Percentiles rank a stretch among this genome's conserved stretches.
Conservation (phyloP, 768 basidiomycete genomes). For the Clavaria fumosa region DNA sequence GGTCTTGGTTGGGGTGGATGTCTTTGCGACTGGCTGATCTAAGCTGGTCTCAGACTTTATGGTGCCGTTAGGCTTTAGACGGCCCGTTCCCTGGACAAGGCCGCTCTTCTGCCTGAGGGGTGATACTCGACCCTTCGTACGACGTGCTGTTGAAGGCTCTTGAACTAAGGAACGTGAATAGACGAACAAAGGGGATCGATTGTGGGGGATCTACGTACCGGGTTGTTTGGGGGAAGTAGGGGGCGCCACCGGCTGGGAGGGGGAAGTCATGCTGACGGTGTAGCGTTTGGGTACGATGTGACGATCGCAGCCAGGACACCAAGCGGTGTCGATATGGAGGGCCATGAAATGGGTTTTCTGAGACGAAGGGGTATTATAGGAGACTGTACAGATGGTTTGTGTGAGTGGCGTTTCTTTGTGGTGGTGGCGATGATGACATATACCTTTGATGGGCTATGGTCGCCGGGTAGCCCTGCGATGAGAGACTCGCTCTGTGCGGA, state of each 20-base stretch:
- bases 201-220: conserved; percentile 19
- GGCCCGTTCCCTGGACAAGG: conserved; percentile 51
- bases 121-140: conserved; percentile 18
- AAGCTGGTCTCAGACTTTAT: conserved; percentile 25
- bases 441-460: no score
- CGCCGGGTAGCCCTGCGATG: no score
- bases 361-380: conserved; percentile 1
- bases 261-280: conserved; percentile 28
- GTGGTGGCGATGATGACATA: no score
- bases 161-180: conserved; percentile 10
- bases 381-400: no score
- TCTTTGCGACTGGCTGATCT: no score
- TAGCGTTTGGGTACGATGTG: conserved; percentile 70
- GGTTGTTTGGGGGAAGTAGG: conserved; percentile 23
- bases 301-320: conserved; percentile 69
- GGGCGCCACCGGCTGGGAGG: conserved; percentile 23
- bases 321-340: conserved; percentile 44
- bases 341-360: conserved; percentile 6
- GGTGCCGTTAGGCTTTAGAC: conserved; percentile 42
- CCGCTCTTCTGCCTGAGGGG: conserved; percentile 27
- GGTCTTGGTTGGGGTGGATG: conserved; percentile 13
- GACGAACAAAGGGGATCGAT: conserved; percentile 4
- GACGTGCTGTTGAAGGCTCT: conserved; percentile 11
- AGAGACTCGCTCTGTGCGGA: no score
- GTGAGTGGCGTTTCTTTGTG: no score